Base-by-base conservation (phyloP, 2,329 filamentous ascomycete genomes). In the Fusarium sp. region DNA sequence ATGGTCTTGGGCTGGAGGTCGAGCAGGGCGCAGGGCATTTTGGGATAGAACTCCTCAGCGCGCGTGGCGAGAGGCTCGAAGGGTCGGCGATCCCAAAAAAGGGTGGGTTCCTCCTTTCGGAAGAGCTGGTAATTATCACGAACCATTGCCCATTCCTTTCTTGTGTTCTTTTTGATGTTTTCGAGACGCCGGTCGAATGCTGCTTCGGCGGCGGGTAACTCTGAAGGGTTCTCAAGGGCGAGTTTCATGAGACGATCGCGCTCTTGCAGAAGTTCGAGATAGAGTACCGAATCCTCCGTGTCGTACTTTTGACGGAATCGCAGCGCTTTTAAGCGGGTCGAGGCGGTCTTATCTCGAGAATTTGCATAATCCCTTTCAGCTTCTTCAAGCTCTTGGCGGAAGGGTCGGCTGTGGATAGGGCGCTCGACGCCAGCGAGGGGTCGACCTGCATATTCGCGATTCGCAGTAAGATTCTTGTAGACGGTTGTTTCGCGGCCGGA, bases 1-100 rank as follows among this genome's bases (percentile, higher is more conserved):
- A 84, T 79, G 4, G 82, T 75, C 69, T 85, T 84, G 5, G 92
- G 91, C 68, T 89, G 86, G 61, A 93, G 81, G 76, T 94, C 91
- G 16, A 94, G 76, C 5, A 95, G 85, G 12, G 82, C 79, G 57
- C 88, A 81, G 8, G 83, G 80, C 10, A 83, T 78, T 26, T 84
- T 81, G 2, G 92, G 93, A 76, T 84, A 92, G 72, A 93, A 90
- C 69, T 97, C 94, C 1, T 84, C 74, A 0, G 78, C 52, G 6
- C 81, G 63, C 4, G 87, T 85, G 26, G 81, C 77, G 16, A 97
- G 81, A 0, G 93, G 91, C 72, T 97, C 92, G 72, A 88, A 89
- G 3, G 82, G 80, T 16, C 94, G 88, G 2, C 86, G 84, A 77
- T 97, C 93, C 88, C 90, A 94, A 28, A 83, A 72, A 5, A 95